Evolutionary conservation across 2,329 filamentous ascomycete genomes (phyloP), one percentile per base, ranked within the genome.

Genomic region (Claviceps lovelessii): DNA sequence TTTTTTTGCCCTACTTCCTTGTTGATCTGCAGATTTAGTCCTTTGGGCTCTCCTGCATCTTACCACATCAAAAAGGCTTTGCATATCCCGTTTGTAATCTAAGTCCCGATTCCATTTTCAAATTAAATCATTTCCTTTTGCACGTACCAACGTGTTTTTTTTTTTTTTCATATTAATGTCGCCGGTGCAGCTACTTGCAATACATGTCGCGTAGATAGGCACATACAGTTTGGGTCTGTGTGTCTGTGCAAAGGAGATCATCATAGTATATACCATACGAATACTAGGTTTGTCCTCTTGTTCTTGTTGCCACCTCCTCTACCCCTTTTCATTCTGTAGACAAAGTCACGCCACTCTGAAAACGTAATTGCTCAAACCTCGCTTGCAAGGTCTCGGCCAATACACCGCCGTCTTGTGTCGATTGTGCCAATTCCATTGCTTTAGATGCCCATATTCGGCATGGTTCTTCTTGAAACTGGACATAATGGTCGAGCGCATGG

Each of bases 401-500:
- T 5, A 65, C 62, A 1, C 76, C 77, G 0, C 67, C 74, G 58
- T 87, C 84, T 4, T 73, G 70, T 47, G 78, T 72, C 60, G 77
- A 77, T 49, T 77, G 75, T 1, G 84, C 82, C 51, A 89, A 62
- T 13, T 74, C 75, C 53, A 88, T 72, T 5, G 85, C 81, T 61
- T 78, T 77, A 7, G 77, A 72, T 1, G 80, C 79, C 85, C 86
- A 90, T 41, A 67, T 65, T 58, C 73, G 77, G 50, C 81, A 83
- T 1, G 70, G 67, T 5, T 72, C 72, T 55, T 80, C 76, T 29
- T 85, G 74, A 1, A 75, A 73, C 1, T 69, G 71, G 13, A 76
- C 73, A 61, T 80, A 82, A n/a, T 79, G 73, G 61, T 90, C 85
- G 5, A 89, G 72, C 0, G 79, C 83, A 57, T 83, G 81, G 60